A percentile compares a stretch with the other conserved stretches of the same genome.
Evolutionary conservation across 2,329 filamentous ascomycete species (phyloP).

Genomic region (Tolypocladium cylindrosporum): DNA sequence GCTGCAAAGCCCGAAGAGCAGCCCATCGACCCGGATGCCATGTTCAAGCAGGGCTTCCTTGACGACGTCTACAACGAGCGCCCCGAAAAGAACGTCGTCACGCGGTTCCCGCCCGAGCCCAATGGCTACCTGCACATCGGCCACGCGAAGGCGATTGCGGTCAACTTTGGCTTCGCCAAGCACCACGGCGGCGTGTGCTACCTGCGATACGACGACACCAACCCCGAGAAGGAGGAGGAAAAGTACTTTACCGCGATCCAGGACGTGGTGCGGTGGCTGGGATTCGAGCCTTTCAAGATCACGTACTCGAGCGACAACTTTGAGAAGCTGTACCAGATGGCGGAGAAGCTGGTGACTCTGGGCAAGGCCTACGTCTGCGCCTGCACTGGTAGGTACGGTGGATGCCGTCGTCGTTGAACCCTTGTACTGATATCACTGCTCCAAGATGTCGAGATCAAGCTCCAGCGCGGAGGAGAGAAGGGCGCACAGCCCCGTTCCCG

Average conservation of each 20-base stretch:
- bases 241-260: slow-evolving; percentile 82
- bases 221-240: slow-evolving; percentile 87
- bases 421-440: neutral
- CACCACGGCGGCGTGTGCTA: slow-evolving; percentile 56
- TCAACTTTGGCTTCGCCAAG: slow-evolving; percentile 92
- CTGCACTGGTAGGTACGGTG: slow-evolving; percentile 57
- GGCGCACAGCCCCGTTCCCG: slow-evolving; percentile 61
- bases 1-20: slow-evolving; percentile 23
- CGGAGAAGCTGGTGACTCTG: slow-evolving; percentile 66
- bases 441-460: slow-evolving; percentile 68
- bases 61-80: slow-evolving; percentile 61
- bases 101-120: slow-evolving; percentile 75
- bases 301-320: slow-evolving; percentile 88
- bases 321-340: slow-evolving; percentile 70
- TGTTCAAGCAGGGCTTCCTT: slow-evolving; percentile 75
- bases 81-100: slow-evolving; percentile 51
- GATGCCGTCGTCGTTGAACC: no score
- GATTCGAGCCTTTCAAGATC: slow-evolving; percentile 37
- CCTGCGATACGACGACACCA: slow-evolving; percentile 78
- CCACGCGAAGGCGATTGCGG: slow-evolving; percentile 88
- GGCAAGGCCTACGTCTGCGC: slow-evolving; percentile 73
- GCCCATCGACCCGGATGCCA: slow-evolving; percentile 45
- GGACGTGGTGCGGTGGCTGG: slow-evolving; percentile 80
- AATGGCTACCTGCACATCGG: slow-evolving; percentile 93
- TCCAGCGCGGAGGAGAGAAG: slow-evolving; percentile 71